Conservation (phyloP, 2,329 filamentous ascomycete species). For the Blastomyces silverae region DNA sequence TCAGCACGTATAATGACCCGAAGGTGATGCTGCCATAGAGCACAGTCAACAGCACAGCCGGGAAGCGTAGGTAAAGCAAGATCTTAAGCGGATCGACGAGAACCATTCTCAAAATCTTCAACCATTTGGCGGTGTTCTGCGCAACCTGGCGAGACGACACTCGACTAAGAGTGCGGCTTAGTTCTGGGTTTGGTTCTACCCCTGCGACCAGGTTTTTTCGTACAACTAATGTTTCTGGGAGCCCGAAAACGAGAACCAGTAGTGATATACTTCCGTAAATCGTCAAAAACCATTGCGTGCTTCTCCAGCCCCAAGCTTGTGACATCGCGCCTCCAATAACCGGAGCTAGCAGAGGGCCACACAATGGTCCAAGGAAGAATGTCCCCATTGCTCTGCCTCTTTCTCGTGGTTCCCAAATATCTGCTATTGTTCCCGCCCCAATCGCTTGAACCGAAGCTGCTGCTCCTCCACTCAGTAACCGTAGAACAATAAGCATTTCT, state of each 20-base stretch:
- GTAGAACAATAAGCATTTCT: constrained; percentile 69
- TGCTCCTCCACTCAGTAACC: constrained; percentile 66
- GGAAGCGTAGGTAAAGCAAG: constrained; percentile 64
- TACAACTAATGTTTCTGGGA: constrained; percentile 40
- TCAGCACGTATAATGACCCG: constrained; percentile 66
- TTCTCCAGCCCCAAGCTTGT: constrained; percentile 63
- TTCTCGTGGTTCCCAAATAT: constrained; percentile 68
- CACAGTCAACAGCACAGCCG: constrained; percentile 65
- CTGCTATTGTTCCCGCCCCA: constrained; percentile 74
- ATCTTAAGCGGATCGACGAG: constrained; percentile 68
- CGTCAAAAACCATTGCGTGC: constrained; percentile 69
- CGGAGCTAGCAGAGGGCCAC: constrained; percentile 67
- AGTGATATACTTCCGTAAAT: constrained; percentile 55
- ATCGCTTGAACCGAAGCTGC: constrained; percentile 76
- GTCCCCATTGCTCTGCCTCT: constrained; percentile 73
- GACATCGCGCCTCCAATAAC: constrained; percentile 70
- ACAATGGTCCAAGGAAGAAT: constrained; percentile 72
- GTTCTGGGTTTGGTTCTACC: constrained; percentile 17
- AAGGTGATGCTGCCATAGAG: constrained; percentile 70
- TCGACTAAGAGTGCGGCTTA: constrained; percentile 37
- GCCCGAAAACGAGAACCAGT: constrained; percentile 37
- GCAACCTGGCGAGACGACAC: constrained; percentile 59
- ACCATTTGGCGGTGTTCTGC: constrained; percentile 50
- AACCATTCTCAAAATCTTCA: constrained; percentile 51
- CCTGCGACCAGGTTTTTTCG: constrained; percentile 31